Conservation (phyloP, 495 filamentous ascomycete species). For the Delitschia confertaspora region DNA sequence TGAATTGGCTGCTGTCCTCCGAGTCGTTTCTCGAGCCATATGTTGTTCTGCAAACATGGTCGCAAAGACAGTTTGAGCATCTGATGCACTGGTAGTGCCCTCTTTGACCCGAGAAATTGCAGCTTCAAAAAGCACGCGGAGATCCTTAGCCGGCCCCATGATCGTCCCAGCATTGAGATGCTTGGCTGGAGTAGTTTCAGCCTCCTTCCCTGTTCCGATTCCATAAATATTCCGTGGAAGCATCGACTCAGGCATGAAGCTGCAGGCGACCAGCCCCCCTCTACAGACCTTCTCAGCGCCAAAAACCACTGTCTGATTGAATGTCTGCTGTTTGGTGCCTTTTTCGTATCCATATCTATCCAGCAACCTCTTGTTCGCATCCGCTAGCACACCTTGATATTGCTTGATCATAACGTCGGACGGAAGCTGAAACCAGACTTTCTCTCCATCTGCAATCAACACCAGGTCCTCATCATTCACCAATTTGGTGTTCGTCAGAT, state of each 20-base stretch:
- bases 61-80: conserved; percentile 29
- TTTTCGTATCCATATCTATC: conserved; percentile 36
- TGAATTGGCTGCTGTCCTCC: no score
- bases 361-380: conserved; percentile 42
- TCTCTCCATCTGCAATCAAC: conserved; percentile 48
- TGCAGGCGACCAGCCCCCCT: conserved; percentile 43
- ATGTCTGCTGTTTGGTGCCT: conserved; percentile 38
- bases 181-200: conserved; percentile 39
- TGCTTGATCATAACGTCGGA: conserved; percentile 49
- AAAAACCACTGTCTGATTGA: conserved; percentile 51
- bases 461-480: conserved; percentile 52
- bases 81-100: conserved; percentile 12
- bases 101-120: conserved; percentile 23
- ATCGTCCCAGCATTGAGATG: conserved; percentile 36
- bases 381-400: conserved; percentile 43
- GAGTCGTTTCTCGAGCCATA: conserved; percentile 14
- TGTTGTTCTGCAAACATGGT: conserved; percentile 32
- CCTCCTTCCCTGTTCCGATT: conserved; percentile 43
- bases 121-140: conserved; percentile 24
- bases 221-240: conserved; percentile 52
- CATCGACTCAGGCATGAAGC: conserved; percentile 45
- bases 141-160: conserved; percentile 30
- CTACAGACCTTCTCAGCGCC: conserved; percentile 52
- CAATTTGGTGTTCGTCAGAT: conserved; percentile 42
- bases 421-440: conserved; percentile 55